A percentile compares a stretch with the other conserved stretches of the same genome.
Evolutionary conservation across 2,329 filamentous ascomycete species (phyloP).

Genomic region (Drechslerella coelobrocha): DNA sequence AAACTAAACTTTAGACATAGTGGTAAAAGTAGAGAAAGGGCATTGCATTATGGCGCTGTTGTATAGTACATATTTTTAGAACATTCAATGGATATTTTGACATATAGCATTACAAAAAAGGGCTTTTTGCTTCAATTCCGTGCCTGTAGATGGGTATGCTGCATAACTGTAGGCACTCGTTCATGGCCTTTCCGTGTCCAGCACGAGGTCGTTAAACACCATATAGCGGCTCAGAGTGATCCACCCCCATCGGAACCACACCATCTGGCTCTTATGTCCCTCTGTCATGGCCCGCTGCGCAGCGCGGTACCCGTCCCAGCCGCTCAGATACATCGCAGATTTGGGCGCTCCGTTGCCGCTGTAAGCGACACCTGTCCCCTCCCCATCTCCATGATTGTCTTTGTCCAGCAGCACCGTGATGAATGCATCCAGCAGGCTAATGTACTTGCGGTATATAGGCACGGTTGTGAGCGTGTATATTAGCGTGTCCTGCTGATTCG

Average conservation of each 20-base stretch:
- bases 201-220: constrained; percentile 85
- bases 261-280: constrained; percentile 94
- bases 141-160: too few species aligned
- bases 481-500: constrained; percentile 56
- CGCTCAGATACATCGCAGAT: constrained; percentile 70
- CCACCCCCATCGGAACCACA: constrained; percentile 98
- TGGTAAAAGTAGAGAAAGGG: too few species aligned
- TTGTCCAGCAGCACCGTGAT: constrained; percentile 66
- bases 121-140: too few species aligned
- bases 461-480: constrained; percentile 84
- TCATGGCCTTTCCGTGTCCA: constrained; percentile 59
- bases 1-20: too few species aligned
- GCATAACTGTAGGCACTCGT: too few species aligned
- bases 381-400: constrained; percentile 37
- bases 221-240: constrained; percentile 91
- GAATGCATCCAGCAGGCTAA: constrained; percentile 76
- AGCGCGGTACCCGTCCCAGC: constrained; percentile 68
- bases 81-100: too few species aligned
- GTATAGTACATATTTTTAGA: too few species aligned
- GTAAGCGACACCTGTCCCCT: constrained; percentile 13
- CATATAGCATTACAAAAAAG: too few species aligned
- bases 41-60: too few species aligned
- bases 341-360: constrained; percentile 55
- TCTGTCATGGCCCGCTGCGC: constrained; percentile 87
- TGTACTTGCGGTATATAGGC: constrained; percentile 79